Conservation (phyloP, 148 eudicot species). For the Pouteria glomerata region DNA sequence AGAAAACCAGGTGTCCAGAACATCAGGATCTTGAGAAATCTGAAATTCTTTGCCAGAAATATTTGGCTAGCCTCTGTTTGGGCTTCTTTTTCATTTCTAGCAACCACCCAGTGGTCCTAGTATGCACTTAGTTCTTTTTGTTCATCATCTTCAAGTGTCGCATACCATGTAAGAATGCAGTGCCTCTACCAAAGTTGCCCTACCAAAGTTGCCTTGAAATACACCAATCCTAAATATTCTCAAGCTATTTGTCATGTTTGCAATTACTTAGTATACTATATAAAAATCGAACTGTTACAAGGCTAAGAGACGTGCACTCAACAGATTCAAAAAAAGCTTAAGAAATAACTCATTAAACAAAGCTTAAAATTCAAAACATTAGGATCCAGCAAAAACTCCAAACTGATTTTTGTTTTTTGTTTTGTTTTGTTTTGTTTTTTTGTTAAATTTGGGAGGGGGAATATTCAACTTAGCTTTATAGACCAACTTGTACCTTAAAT, state of each 20-base stretch:
- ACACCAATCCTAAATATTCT: constrained; percentile 95
- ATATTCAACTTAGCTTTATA: background rate
- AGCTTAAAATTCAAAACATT: background rate
- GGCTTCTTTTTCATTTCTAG: constrained; percentile 75
- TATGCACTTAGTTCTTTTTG: constrained; percentile 76
- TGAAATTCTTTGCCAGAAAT: constrained; percentile 60
- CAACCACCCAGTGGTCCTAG: constrained; percentile 86
- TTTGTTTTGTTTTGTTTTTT: no score
- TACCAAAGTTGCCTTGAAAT: constrained; percentile 98
- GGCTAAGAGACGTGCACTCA: background rate
- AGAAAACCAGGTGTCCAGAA: constrained; percentile 95
- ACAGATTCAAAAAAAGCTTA: no score
- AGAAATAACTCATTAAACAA: no score
- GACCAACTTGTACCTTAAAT: background rate
- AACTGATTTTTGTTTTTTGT: background rate
- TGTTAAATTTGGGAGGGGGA: background rate
- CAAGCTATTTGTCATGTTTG: constrained; percentile 70
- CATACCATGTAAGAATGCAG: constrained; percentile 93
- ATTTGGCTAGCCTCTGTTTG: constrained; percentile 44
- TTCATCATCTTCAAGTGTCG: constrained; percentile 65
- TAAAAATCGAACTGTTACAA: background rate
- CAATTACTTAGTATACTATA: no score
- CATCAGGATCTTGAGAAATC: constrained; percentile 88
- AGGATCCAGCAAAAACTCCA: background rate
- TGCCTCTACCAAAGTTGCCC: no score